Base-by-base conservation (phyloP, 2,329 filamentous ascomycete species). In the Ophiostoma sp. region DNA sequence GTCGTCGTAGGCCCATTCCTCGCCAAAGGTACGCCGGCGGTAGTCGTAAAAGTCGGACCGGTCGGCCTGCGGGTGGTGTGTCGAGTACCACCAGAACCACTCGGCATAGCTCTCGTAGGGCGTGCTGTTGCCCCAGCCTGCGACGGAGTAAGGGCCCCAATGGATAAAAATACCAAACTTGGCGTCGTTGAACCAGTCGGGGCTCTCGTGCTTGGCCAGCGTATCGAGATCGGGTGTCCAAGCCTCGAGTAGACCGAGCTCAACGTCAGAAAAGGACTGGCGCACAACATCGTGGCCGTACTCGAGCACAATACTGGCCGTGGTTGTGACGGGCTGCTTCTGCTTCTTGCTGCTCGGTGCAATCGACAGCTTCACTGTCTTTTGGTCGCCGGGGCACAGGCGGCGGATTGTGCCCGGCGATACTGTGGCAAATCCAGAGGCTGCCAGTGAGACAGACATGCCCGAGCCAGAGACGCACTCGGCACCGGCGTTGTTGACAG, bases 121-220 rank as follows among this genome's bases (percentile, higher is more conserved):
- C 2, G 77, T 76, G 4, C 78, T 78, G 72, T 81, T 81, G 3
- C 85, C 86, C 84, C 85, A 88, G 3, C 82, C 85, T 0, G 85
- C 83, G 0, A 87, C 85, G 0, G 83, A 77, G 73, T 86, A 88
- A 0, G 82, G 78, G 0, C 86, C 85, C 84, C 86, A 87, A 72
- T 87, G 86, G 57, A 87, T 84, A 74, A 88, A 87, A 52, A 88
- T 87, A 0, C 86, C 86, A 72, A 80, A 88, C 71, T 88, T 88
- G 31, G 79, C 83, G 60, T 82, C 79, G 69, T 84, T 80, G 73
- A 82, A 88, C 85, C 86, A 87, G 5, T 80, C 78, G 0, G 85
- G 84, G 17, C 80, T 80, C 74, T 79, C 78, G 66, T 82, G 81
- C 23, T 75, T 76, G 1, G 77, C 76, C 3, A 83, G 75, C 70